Evolutionary conservation across 2,329 filamentous ascomycete species (phyloP).

Genomic region (Cytospora chrysosperma): DNA sequence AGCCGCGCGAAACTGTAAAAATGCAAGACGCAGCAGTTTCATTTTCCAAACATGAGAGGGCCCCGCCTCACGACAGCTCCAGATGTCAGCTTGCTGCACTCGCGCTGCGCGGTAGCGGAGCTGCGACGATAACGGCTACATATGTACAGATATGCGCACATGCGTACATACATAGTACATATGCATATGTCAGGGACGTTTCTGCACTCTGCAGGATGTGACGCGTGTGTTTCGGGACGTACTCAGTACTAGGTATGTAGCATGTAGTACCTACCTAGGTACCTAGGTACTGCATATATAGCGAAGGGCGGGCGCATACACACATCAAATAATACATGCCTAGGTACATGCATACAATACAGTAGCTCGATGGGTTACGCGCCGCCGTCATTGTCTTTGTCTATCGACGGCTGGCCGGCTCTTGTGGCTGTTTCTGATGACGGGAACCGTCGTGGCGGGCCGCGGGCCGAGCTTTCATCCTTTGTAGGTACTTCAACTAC

Average conservation of each 20-base stretch:
- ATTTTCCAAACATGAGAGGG: slow-evolving; percentile 2
- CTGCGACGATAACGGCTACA: too few species aligned
- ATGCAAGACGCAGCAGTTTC: slow-evolving; percentile 3
- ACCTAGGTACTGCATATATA: neutral
- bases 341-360: neutral
- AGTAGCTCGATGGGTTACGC: slow-evolving; percentile 2
- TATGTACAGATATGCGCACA: too few species aligned
- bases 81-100: slow-evolving; percentile 1
- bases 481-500: too few species aligned
- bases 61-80: neutral
- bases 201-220: slow-evolving; percentile 11
- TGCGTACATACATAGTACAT: slow-evolving; percentile 3
- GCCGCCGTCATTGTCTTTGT: neutral
- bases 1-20: slow-evolving; percentile 10
- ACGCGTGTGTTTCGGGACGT: slow-evolving; percentile 19
- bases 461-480: neutral
- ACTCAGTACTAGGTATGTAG: neutral
- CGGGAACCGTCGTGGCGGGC: neutral
- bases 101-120: slow-evolving; percentile 18
- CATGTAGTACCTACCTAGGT: too few species aligned
- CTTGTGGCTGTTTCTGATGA: neutral
- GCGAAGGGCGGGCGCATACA: neutral
- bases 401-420: neutral
- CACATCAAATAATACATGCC: too few species aligned
- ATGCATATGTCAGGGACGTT: slow-evolving; percentile 8